These are phyloP conservation scores for Kondoa subrosea DNA, from an alignment of 768 basidiomycete genomes.

Conservation along the genomic window DNA sequence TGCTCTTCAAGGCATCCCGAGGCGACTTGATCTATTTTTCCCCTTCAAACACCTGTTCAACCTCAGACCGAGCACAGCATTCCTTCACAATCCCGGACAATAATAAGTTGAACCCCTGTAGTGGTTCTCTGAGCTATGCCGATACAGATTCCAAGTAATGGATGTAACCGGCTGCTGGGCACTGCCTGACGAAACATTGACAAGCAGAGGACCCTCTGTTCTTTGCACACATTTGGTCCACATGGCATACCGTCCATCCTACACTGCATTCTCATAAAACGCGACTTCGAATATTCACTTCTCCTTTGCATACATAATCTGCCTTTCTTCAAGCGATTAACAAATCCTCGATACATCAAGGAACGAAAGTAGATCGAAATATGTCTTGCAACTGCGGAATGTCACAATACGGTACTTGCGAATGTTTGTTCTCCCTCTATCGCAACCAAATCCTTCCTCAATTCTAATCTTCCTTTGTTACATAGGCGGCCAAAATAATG, in stretches of 20 bases:
- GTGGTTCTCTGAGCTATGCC: too few species aligned
- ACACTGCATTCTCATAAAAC: neutral
- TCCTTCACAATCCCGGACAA: too few species aligned
- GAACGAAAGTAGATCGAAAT: too few species aligned
- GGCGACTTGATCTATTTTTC: too few species aligned
- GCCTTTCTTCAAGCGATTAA: neutral
- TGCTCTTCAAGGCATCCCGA: too few species aligned
- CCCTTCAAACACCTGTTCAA: too few species aligned
- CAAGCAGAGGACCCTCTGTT: neutral
- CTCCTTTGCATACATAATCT: too few species aligned
- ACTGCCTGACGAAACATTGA: neutral
- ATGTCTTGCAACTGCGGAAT: neutral
- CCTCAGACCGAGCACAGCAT: too few species aligned
- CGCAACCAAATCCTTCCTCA: neutral
- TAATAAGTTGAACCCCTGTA: too few species aligned
- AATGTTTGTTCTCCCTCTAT: neutral
- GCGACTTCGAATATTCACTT: neutral
- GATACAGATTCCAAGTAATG: too few species aligned
- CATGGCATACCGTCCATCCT: neutral
- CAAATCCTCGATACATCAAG: neutral
- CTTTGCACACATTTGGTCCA: neutral
- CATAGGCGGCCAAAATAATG: neutral
- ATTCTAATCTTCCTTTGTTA: neutral
- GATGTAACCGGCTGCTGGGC: too few species aligned
- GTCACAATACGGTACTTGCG: neutral